Base-by-base conservation (phyloP, 148 eudicot genomes). In the Nyssa sinensis region DNA sequence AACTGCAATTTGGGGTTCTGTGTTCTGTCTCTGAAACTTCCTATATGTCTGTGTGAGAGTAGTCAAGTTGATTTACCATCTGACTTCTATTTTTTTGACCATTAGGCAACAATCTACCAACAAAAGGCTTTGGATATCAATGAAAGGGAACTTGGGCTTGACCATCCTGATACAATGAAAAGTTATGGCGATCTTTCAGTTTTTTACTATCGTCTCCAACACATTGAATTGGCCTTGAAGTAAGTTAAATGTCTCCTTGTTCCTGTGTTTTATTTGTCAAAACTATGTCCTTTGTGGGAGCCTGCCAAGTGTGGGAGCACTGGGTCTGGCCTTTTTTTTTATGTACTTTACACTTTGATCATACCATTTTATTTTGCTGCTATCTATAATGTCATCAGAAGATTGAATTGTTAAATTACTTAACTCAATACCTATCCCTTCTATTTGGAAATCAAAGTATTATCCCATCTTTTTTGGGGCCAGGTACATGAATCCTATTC, bases 141-240 rank as follows among this genome's bases (percentile, higher is more conserved):
- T 73, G 99, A 96, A 80, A 89, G 97, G 81, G 99, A 93, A 83
- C 97, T 96, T 23, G 99, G 99, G 69, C 94, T 94, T 81, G 99
- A 96, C 81, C 99, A 96, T 87, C 99, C 99, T 9, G 99, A 96
- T 74, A 96, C 99, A 37, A 89, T 91, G 94, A 96, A 96, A 81
- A 91, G 99, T 83, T 96, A 96, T 32, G 99, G 99, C 60, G 99
- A 96, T 91, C 99, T 96, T 75, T 96, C 99, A 5, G 99, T 96
- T 55, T 96, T 96, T 41, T 96, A 96, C 73, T 96, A 96, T 77
- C 99, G 99, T 76, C 92, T 96, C 53, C 99, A 96, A 77, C 98
- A 96, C 85, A 93, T 93, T 64, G 95, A 96, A 72, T 79, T 96
- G 85, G 99, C 99, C 23, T 78, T 96, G 75, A 96, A 89, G 99